Evolutionary conservation across 768 basidiomycete genomes (phyloP), one percentile per base, ranked within the genome.

Genomic region (Gyrodon lividus): DNA sequence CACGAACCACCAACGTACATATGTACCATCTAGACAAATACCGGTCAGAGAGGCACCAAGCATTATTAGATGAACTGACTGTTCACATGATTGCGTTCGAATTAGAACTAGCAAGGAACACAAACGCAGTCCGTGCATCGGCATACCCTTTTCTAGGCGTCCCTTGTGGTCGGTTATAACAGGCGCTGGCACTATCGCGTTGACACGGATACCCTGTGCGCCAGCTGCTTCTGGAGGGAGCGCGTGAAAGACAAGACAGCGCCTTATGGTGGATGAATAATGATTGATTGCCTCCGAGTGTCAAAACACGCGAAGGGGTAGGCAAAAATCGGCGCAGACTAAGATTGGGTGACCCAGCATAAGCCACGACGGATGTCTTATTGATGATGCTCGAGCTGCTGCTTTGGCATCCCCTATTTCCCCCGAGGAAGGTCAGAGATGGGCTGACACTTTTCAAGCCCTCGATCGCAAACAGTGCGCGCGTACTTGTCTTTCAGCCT

Each of bases 261-360:
- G 4, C 81, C 83, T 66, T 86, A n/a, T 85, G 7, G 84, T 85
- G 2, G 77, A 59, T 6, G 76, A 75, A 67, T 82, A 83, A 63
- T 82, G 82, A 63, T 83, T 80, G 30, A 70, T 50, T 67, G 70
- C 69, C 23, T 52, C 48, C 35, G 6, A 33, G 16, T 5, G 10
- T 38, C 7, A 43, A 40, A 59, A 59, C 22, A 52, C 43, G 54
- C 57, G 2, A 56, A 56, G 6, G 23, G 17, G 28, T 20, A 17
- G 16, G 43, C 17, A 5, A 35, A 37, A 30, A 35, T 49, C 46
- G 22, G 2, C n/a, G 35, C 59, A 16, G 56, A 66, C 70, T 56
- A 24, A 72, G 71, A 50, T 69, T 73, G 64, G 49, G 47, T 20
- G 56, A 17, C 7, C 56, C 54, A 4, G 58, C 50, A 23, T 78